A percentile compares a stretch with the other conserved stretches of the same genome.
phyloP scores from a whole-genome alignment of 495 filamentous ascomycete genomes.

The Annulohypoxylon maeteangense region DNA sequence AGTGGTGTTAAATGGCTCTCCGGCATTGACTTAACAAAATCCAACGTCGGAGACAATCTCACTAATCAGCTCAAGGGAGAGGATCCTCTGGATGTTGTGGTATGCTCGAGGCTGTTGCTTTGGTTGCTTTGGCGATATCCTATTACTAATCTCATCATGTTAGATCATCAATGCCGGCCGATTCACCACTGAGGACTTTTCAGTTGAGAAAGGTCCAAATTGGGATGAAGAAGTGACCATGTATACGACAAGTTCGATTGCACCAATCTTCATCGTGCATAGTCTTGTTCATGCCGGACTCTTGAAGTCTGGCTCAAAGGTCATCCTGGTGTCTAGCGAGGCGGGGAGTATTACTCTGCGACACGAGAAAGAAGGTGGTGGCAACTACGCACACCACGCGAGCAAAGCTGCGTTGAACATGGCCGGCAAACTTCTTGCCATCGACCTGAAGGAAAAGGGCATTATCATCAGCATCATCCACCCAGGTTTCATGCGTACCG shows the following conservation, averaged over 20 bases:
- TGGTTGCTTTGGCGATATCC: background rate
- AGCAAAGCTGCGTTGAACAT: conserved; percentile 80
- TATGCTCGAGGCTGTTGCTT: conserved; percentile 31
- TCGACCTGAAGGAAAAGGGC: conserved; percentile 71
- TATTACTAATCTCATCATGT: conserved; percentile 2
- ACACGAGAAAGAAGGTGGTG: conserved; percentile 73
- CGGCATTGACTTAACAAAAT: conserved; percentile 56
- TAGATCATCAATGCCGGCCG: conserved; percentile 74
- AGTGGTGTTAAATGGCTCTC: conserved; percentile 46
- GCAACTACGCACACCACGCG: conserved; percentile 78
- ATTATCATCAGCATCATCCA: conserved; percentile 75
- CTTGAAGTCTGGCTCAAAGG: conserved; percentile 62
- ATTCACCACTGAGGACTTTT: conserved; percentile 69
- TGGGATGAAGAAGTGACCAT: conserved; percentile 74
- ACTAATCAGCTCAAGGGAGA: conserved; percentile 55
- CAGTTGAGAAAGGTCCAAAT: conserved; percentile 67
- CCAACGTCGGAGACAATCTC: conserved; percentile 53
- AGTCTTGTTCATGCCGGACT: conserved; percentile 65
- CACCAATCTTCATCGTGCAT: conserved; percentile 73
- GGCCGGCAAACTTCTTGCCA: conserved; percentile 74
- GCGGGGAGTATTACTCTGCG: conserved; percentile 74
- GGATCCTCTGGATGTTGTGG: conserved; percentile 62
- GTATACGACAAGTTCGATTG: conserved; percentile 76
- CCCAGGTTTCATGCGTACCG: conserved; percentile 80
- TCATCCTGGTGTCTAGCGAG: conserved; percentile 75